Conservation (phyloP, 257 asterid genomes). For the Ocimum tenuiflorum region DNA sequence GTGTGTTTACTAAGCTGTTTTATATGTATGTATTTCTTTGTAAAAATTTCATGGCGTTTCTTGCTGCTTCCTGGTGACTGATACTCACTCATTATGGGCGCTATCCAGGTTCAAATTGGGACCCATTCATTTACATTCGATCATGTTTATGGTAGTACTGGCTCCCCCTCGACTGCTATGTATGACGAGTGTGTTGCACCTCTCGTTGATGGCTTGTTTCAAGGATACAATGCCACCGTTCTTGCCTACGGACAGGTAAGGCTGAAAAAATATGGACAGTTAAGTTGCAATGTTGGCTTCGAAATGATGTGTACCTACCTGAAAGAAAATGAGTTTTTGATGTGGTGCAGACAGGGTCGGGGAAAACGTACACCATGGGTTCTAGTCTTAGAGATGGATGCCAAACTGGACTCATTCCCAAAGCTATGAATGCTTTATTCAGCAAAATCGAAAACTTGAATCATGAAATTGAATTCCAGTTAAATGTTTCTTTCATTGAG, state of each 20-base stretch:
- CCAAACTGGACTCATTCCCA: slow-evolving; percentile 81
- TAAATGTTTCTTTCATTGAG: slow-evolving; percentile 95
- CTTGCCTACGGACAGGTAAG: slow-evolving; percentile 97
- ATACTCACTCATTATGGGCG: slow-evolving; percentile 16
- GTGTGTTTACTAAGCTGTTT: too few relatives aligned
- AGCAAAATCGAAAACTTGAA: slow-evolving; percentile 70
- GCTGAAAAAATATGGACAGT: background rate
- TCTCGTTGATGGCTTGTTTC: slow-evolving; percentile 90
- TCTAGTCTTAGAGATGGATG: slow-evolving; percentile 79
- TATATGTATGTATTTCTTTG: too few relatives aligned
- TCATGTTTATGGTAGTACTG: slow-evolving; percentile 89
- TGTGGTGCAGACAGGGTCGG: slow-evolving; percentile 89
- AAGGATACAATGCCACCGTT: slow-evolving; percentile 98
- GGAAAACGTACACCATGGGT: slow-evolving; percentile 97
- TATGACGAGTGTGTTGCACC: slow-evolving; percentile 94
- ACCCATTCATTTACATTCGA: slow-evolving; percentile 92
- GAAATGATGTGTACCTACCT: background rate
- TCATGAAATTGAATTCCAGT: slow-evolving; percentile 84
- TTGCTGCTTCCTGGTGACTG: too few relatives aligned
- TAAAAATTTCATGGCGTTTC: too few relatives aligned
- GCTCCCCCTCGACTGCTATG: slow-evolving; percentile 74
- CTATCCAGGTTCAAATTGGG: slow-evolving; percentile 78
- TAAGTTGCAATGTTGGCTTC: background rate
- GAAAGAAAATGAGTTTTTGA: slow-evolving; percentile 8
- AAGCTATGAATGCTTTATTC: slow-evolving; percentile 80